Percentiles rank a stretch among this genome's conserved stretches.
phyloP scores from a whole-genome alignment of 345 rosid species.

The Cardiospermum halicacabum region DNA sequence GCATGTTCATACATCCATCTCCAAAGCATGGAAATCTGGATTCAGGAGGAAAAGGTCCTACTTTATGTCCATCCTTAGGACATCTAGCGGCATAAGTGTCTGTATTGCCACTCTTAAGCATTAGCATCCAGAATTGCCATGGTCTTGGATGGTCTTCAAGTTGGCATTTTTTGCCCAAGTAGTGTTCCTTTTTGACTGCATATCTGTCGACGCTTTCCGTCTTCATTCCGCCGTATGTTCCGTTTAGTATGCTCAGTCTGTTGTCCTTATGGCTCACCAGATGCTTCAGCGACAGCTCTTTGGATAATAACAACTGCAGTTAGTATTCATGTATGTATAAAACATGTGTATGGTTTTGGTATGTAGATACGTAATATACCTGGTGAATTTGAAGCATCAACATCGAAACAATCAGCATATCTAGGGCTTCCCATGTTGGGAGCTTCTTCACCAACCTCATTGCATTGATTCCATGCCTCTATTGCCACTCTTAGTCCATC shows the following conservation, averaged over 20 bases:
- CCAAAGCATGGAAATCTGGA: conserved; percentile 58
- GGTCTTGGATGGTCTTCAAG: conserved; percentile 50
- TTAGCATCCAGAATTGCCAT: conserved; percentile 69
- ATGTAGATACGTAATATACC: no score
- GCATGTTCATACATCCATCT: conserved; percentile 62
- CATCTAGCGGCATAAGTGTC: conserved; percentile 50
- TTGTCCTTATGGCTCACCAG: conserved; percentile 27
- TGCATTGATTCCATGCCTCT: conserved; percentile 73
- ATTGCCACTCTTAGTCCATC: conserved; percentile 50
- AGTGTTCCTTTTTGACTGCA: conserved; percentile 54
- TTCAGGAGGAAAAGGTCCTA: conserved; percentile 41
- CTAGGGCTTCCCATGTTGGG: conserved; percentile 63
- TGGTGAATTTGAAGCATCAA: conserved; percentile 19
- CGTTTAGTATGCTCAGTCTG: conserved; percentile 30
- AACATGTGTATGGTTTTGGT: no score
- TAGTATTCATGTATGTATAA: no score
- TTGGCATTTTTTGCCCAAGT: conserved; percentile 57
- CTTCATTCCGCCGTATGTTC: conserved; percentile 22
- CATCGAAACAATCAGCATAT: conserved; percentile 78
- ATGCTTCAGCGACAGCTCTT: no score
- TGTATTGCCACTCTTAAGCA: conserved; percentile 61
- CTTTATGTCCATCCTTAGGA: conserved; percentile 47
- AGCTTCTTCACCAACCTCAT: conserved; percentile 62
- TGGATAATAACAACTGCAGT: no score
- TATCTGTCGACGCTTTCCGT: conserved; percentile 34